Evolutionary conservation across 1,284 basidiomycete species (phyloP).

Genomic region (Leccinum holopus): DNA sequence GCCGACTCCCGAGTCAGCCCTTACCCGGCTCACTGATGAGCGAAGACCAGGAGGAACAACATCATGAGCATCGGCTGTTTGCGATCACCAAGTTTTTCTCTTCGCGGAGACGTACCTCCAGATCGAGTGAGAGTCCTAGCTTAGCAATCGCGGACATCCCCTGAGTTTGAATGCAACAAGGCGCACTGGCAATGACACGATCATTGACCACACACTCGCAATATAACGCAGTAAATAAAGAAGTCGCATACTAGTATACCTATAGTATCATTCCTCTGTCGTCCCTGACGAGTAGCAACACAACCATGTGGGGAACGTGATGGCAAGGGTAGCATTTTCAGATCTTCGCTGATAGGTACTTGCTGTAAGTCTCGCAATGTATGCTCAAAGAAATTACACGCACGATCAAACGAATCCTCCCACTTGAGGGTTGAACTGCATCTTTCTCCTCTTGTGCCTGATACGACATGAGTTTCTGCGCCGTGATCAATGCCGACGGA

Average conservation of each 20-base stretch:
- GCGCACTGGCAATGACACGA: background rate
- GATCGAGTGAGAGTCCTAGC: background rate
- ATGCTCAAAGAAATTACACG: background rate
- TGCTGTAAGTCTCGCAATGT: background rate
- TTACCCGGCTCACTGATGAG: too few species aligned
- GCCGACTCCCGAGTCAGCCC: too few species aligned
- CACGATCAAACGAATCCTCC: background rate
- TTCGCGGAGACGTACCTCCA: background rate
- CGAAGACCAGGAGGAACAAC: background rate
- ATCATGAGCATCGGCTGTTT: background rate
- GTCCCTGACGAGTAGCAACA: background rate
- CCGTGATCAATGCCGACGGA: background rate
- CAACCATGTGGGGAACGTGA: background rate
- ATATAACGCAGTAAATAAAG: background rate
- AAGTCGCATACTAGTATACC: background rate
- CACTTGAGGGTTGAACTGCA: background rate
- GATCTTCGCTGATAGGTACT: background rate
- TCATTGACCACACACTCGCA: background rate
- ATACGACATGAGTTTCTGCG: background rate
- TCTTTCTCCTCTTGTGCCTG: background rate
- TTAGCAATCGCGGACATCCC: background rate
- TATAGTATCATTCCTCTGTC: background rate
- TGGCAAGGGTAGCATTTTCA: background rate
- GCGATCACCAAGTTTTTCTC: background rate
- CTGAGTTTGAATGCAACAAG: background rate